These are phyloP conservation scores for Ceratorhiza oryzae-sativae DNA, from an alignment of 1,284 basidiomycete species.

Conservation along the genomic window DNA sequence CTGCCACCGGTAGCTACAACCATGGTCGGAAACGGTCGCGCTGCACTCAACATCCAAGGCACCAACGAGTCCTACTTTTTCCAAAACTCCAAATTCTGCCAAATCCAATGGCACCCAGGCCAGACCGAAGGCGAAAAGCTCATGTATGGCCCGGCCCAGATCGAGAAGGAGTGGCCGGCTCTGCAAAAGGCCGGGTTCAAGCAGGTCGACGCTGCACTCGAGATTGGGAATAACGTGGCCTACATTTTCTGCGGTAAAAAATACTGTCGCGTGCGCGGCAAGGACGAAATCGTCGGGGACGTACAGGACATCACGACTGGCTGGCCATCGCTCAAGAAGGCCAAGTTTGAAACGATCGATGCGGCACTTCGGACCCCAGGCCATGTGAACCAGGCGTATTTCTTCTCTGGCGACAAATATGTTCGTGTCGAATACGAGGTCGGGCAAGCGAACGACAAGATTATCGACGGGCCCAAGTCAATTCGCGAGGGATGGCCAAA, in stretches of 20 bases:
- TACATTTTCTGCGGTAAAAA: constrained; percentile 18
- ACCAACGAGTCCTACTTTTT: constrained; percentile 26
- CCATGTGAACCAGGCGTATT: constrained; percentile 6
- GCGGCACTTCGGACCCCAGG: background rate
- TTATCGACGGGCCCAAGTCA: constrained; percentile 9
- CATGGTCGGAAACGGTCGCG: constrained; percentile 8
- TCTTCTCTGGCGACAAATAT: constrained; percentile 17
- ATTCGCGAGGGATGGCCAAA: background rate
- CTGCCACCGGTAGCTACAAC: background rate
- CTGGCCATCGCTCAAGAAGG: constrained; percentile 18
- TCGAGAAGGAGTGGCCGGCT: background rate
- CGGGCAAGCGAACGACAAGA: background rate
- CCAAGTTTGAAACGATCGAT: constrained; percentile 15
- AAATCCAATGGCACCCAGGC: background rate
- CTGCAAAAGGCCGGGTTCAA: background rate
- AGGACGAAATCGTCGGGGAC: background rate
- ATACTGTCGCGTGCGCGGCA: background rate
- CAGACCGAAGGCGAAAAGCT: background rate
- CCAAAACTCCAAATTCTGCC: background rate
- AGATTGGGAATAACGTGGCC: background rate
- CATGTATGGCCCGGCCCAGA: background rate
- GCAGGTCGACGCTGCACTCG: constrained; percentile 12
- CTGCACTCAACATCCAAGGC: constrained; percentile 16
- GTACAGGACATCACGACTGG: background rate
- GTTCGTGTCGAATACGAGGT: constrained; percentile 1